These are phyloP conservation scores for Takashimella tepidaria DNA, from an alignment of 1,284 basidiomycete species.

Conservation along the genomic window DNA sequence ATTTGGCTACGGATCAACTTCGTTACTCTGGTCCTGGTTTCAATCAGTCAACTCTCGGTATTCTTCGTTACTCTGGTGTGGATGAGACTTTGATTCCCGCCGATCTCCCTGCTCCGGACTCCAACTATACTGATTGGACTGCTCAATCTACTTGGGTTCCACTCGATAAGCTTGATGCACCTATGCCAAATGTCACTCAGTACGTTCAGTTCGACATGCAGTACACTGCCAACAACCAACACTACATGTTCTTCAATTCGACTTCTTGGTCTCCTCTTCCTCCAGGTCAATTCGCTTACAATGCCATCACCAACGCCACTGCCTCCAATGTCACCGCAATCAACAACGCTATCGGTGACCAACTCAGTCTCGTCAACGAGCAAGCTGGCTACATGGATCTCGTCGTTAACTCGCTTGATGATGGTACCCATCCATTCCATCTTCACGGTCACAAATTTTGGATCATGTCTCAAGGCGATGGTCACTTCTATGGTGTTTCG, in stretches of 20 bases:
- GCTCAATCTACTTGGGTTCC: conserved; percentile 7
- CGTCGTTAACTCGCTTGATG: conserved; percentile 23
- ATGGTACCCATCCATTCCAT: conserved; percentile 32
- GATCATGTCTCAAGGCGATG: conserved; percentile 14
- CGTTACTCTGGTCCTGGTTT: conserved; percentile 11
- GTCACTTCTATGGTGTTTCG: conserved; percentile 11
- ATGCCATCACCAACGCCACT: conserved; percentile 1
- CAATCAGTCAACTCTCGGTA: conserved; percentile 17
- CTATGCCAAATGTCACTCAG: conserved; percentile 1
- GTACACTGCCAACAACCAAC: conserved; percentile 16
- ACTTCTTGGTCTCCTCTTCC: conserved; percentile 13
- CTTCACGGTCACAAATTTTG: conserved; percentile 31
- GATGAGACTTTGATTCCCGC: conserved; percentile 6
- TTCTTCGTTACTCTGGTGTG: conserved; percentile 22
- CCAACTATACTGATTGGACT: not conserved
- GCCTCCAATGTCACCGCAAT: conserved; percentile 1
- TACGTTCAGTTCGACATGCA: conserved; percentile 18
- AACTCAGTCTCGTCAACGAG: conserved; percentile 16
- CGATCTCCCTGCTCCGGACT: conserved; percentile 6
- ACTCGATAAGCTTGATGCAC: conserved; percentile 11
- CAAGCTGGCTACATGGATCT: conserved; percentile 13
- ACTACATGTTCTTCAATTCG: conserved; percentile 23
- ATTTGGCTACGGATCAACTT: conserved; percentile 13
- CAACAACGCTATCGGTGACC: conserved; percentile 4
- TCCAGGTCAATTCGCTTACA: conserved; percentile 3